Conservation (phyloP, 345 rosid genomes). For the Euphorbia peplus region DNA sequence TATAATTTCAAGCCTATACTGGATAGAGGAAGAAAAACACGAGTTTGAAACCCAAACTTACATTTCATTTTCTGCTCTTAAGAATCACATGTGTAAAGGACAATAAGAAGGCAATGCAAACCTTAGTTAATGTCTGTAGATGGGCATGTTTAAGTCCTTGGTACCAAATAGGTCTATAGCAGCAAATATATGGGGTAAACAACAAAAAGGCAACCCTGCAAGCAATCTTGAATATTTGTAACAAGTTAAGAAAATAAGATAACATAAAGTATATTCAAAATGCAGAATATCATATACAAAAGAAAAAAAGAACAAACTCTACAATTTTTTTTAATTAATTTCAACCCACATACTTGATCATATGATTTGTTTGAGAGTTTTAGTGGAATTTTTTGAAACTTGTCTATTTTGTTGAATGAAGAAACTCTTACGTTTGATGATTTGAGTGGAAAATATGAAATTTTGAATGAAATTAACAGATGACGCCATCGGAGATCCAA, state of each 20-base stretch:
- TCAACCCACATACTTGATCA: not conserved
- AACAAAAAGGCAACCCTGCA: constrained; percentile 61
- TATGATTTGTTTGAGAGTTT: too few species aligned
- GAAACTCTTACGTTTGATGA: too few species aligned
- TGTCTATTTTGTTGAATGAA: too few species aligned
- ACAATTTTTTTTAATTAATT: not conserved
- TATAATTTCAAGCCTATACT: constrained; percentile 83
- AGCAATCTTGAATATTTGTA: constrained; percentile 43
- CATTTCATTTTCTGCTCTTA: not conserved
- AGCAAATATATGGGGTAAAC: constrained; percentile 72
- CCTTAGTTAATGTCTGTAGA: constrained; percentile 87
- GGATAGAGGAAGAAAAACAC: constrained; percentile 24
- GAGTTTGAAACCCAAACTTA: not conserved
- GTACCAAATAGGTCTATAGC: constrained; percentile 85
- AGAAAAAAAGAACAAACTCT: not conserved
- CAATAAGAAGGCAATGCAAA: constrained; percentile 17
- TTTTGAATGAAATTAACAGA: too few species aligned
- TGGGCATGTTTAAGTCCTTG: constrained; percentile 80
- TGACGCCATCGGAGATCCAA: too few species aligned
- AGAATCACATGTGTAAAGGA: not conserved
- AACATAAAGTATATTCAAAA: not conserved
- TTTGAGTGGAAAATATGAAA: too few species aligned
- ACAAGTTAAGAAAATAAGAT: constrained; percentile 23
- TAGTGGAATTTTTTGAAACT: too few species aligned
- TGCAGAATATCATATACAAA: not conserved